These are phyloP conservation scores for Citrus sinensis DNA, from an alignment of 345 rosid genomes.

Conservation along the genomic window DNA sequence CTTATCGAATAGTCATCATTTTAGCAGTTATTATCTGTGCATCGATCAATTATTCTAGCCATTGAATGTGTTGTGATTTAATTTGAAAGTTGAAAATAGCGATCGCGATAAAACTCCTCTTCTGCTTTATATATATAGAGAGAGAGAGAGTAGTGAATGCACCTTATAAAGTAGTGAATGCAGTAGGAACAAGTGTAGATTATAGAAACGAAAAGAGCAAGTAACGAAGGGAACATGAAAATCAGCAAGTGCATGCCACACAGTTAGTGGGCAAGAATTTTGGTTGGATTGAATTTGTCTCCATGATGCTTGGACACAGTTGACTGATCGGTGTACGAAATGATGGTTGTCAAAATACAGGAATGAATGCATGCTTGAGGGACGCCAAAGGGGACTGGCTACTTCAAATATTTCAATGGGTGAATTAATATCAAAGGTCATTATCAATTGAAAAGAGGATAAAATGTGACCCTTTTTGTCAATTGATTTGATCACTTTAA, in stretches of 20 bases:
- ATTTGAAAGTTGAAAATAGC: background rate
- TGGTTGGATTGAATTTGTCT: constrained; percentile 10
- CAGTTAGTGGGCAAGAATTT: constrained; percentile 2
- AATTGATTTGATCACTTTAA: background rate
- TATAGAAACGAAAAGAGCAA: background rate
- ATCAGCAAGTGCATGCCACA: background rate
- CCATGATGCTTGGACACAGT: constrained; percentile 33
- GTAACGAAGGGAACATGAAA: background rate
- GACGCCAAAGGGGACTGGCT: background rate
- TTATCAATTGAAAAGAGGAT: constrained; percentile 13
- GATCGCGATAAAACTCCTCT: background rate
- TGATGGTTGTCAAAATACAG: background rate
- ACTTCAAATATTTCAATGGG: background rate
- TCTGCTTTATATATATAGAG: too few species aligned
- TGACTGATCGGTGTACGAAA: constrained; percentile 3
- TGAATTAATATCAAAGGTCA: constrained; percentile 9
- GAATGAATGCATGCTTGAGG: background rate
- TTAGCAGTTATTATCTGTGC: background rate
- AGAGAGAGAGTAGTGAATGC: too few species aligned
- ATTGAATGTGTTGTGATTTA: background rate
- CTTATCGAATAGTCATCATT: background rate
- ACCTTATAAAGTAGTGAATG: background rate
- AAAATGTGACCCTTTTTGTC: background rate
- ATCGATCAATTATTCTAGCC: background rate
- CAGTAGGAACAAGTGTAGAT: background rate